Conservation (phyloP, 106 monocot species). For the Dendrobium catenatum region DNA sequence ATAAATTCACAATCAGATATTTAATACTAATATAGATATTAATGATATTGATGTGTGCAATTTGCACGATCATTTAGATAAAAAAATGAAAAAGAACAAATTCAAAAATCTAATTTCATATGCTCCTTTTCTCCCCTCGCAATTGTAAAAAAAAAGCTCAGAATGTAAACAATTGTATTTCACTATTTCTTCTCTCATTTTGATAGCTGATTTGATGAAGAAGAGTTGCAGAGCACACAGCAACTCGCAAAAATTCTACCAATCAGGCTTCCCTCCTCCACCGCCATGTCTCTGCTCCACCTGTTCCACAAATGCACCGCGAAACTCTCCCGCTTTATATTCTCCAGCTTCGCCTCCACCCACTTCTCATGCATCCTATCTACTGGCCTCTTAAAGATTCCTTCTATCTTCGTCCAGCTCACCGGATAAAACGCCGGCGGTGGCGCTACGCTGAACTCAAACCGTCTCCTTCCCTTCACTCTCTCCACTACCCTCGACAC, state of each 20-base stretch:
- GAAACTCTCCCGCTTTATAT: conserved; percentile 38
- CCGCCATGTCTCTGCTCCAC: conserved; percentile 31
- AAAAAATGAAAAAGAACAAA: too few relatives aligned
- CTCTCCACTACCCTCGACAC: conserved; percentile 58
- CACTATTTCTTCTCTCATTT: too few relatives aligned
- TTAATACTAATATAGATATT: too few relatives aligned
- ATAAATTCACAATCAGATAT: too few relatives aligned
- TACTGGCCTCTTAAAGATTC: conserved; percentile 36
- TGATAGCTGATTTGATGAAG: neutral
- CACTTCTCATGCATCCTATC: conserved; percentile 22
- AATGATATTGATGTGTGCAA: too few relatives aligned
- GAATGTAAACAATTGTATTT: too few relatives aligned
- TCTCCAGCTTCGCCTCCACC: conserved; percentile 32
- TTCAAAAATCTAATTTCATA: too few relatives aligned
- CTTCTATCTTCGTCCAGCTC: conserved; percentile 43
- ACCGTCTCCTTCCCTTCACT: conserved; percentile 15
- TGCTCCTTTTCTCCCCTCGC: too few relatives aligned
- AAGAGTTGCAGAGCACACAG: conserved; percentile 59
- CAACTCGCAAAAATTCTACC: conserved; percentile 30
- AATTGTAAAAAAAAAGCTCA: too few relatives aligned
- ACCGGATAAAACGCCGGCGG: conserved; percentile 72
- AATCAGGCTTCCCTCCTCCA: conserved; percentile 65
- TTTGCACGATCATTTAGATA: too few relatives aligned
- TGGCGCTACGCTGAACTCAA: conserved; percentile 37
- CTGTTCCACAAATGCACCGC: conserved; percentile 81